Evolutionary conservation across 805 yeast genomes (phyloP), one percentile per base, ranked within the genome.

Genomic region (Wickerhamomyces bisporus): DNA sequence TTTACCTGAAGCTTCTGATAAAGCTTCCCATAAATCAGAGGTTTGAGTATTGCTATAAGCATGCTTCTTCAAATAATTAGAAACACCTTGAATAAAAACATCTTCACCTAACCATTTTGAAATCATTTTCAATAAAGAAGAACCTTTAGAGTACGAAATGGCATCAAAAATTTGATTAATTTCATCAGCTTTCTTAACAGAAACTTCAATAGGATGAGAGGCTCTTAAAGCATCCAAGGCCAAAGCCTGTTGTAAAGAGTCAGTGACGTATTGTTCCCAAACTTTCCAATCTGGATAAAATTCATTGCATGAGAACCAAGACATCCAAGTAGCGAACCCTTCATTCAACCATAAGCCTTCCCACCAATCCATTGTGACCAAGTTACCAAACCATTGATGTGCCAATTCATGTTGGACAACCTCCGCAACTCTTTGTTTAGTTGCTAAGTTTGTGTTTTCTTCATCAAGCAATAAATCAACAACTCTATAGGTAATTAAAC

Each of bases 361-460:
- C 95, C 95, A 85, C 81, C 86, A 85, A 55, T 84, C 89, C 94
- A 85, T 85, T 38, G 95, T 85, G 43, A 85, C 94, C 62, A 85
- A 70, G 62, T 85, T 81, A 57, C 95, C 95, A 53, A 85, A 85
- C 95, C 95, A 85, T 67, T 85, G 95, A 62, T 85, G 95, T 35
- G 94, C 93, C 65, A 85, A 72, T 65, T 85, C 95, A 65, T 85
- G 95, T 66, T 81, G 86, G 32, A 85, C 88, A 34, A 85, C 93
- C 56, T 85, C 91, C 26, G 88, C 83, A 28, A 85, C 93, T 59
- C 89, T 72, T 58, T 78, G 79, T 58, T 78, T 76, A 48, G 82
- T 73, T 42, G 66, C 68, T 45, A 77, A 66, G 44, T 79, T 77
- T 35, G 93, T 77, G 52, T 74, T 74, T 50, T 76, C 73, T 45